phyloP scores from a whole-genome alignment of 495 filamentous ascomycete genomes.

The Hypoxylon trugodes region DNA sequence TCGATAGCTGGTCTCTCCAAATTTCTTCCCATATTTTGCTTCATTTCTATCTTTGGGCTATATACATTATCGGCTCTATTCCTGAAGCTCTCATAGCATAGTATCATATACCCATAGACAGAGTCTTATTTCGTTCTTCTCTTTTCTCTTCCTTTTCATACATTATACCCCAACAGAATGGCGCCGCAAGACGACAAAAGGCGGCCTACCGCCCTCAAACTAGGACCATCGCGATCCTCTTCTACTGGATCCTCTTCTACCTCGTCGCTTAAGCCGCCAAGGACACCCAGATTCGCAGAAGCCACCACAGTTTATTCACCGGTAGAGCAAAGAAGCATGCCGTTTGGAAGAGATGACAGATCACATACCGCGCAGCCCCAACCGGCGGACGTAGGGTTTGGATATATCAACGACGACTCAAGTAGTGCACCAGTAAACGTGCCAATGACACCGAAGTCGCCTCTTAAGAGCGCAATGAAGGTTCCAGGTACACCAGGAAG shows the following conservation, averaged over 20 bases:
- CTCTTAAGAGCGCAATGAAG: slow-evolving; percentile 86
- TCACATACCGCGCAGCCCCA: slow-evolving; percentile 68
- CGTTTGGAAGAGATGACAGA: slow-evolving; percentile 70
- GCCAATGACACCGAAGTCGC: slow-evolving; percentile 73
- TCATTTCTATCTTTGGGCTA: slow-evolving; percentile 43
- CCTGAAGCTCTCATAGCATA: slow-evolving; percentile 33
- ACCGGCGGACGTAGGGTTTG: slow-evolving; percentile 88
- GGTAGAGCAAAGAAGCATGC: slow-evolving; percentile 68
- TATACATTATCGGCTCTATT: slow-evolving; percentile 29
- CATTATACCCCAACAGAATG: slow-evolving; percentile 38
- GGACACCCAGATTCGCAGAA: slow-evolving; percentile 89
- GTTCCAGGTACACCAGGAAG: slow-evolving; percentile 80
- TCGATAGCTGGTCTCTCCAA: slow-evolving; percentile 65
- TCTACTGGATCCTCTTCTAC: slow-evolving; percentile 63
- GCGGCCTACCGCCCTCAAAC: slow-evolving; percentile 59
- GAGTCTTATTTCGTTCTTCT: slow-evolving; percentile 46
- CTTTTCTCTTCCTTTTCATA: slow-evolving; percentile 29
- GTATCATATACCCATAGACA: slow-evolving; percentile 39
- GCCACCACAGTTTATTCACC: slow-evolving; percentile 89
- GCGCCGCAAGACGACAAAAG: slow-evolving; percentile 55
- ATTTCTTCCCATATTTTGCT: slow-evolving; percentile 47
- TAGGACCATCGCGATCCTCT: slow-evolving; percentile 54
- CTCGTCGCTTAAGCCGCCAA: slow-evolving; percentile 75
- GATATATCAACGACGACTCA: slow-evolving; percentile 76
- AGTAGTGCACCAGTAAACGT: slow-evolving; percentile 57